Evolutionary conservation across 768 basidiomycete species (phyloP).

Genomic region (Boletus edulis): DNA sequence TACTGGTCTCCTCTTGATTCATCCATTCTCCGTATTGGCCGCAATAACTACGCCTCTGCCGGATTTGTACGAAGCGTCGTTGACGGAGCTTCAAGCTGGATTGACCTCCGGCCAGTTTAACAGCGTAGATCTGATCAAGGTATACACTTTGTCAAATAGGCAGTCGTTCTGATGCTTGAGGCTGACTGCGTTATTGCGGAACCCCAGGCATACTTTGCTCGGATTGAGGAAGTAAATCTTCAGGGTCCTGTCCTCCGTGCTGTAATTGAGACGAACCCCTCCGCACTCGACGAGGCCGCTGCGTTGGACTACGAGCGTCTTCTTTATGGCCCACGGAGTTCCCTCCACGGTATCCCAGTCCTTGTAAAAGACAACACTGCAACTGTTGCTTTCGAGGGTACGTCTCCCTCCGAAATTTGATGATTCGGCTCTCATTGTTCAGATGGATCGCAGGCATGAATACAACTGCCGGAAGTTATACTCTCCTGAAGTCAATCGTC

Average conservation of each 20-base stretch:
- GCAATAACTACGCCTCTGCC: slow-evolving; percentile 26
- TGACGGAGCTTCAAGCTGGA: slow-evolving; percentile 39
- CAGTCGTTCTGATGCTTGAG: not conserved
- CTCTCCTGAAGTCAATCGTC: slow-evolving; percentile 33
- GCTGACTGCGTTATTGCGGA: not conserved
- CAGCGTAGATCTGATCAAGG: slow-evolving; percentile 42
- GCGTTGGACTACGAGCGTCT: slow-evolving; percentile 34
- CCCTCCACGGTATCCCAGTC: slow-evolving; percentile 40
- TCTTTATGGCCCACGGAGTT: slow-evolving; percentile 25
- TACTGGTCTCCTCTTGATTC: slow-evolving; percentile 1
- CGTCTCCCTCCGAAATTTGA: not conserved
- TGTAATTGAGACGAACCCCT: slow-evolving; percentile 39
- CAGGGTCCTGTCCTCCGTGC: slow-evolving; percentile 38
- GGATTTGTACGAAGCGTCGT: slow-evolving; percentile 41
- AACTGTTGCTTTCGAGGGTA: slow-evolving; percentile 31
- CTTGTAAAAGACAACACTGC: slow-evolving; percentile 35
- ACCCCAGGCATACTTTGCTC: slow-evolving; percentile 38
- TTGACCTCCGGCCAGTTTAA: slow-evolving; percentile 34
- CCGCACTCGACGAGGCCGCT: slow-evolving; percentile 35
- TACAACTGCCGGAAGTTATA: slow-evolving; percentile 40
- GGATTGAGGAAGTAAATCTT: slow-evolving; percentile 44
- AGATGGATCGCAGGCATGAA: slow-evolving; percentile 34
- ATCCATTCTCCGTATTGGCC: slow-evolving; percentile 9
- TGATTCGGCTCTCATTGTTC: not conserved
- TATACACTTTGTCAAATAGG: not conserved